Percentiles rank a stretch among this genome's conserved stretches.
phyloP scores from a whole-genome alignment of 768 basidiomycete genomes.

The Tylopilus cervinicoccineus region DNA sequence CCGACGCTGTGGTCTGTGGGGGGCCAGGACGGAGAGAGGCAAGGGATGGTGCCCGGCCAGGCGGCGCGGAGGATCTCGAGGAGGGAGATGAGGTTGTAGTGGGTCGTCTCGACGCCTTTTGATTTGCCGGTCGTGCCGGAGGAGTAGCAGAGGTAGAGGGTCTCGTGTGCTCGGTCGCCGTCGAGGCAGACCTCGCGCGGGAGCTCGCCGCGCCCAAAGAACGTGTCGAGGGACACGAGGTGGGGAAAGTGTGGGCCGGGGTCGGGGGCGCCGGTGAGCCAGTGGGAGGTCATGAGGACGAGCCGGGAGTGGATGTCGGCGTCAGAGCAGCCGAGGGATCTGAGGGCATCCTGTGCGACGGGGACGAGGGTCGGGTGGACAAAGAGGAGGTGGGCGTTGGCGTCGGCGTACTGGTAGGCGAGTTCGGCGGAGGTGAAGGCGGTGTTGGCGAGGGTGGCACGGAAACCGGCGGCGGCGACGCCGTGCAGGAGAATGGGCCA shows the following conservation, averaged over 20 bases:
- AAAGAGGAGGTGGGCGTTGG: constrained; percentile 59
- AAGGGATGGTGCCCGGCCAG: constrained; percentile 39
- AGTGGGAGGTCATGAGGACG: constrained; percentile 50
- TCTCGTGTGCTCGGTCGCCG: constrained; percentile 51
- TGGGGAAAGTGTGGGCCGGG: constrained; percentile 32
- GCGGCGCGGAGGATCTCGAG: constrained; percentile 45
- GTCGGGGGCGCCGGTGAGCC: constrained; percentile 36
- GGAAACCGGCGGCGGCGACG: constrained; percentile 60
- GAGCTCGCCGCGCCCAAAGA: constrained; percentile 50
- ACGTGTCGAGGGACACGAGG: constrained; percentile 40
- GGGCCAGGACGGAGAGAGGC: constrained; percentile 15
- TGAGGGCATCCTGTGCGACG: constrained; percentile 55
- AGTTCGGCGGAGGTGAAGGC: constrained; percentile 68
- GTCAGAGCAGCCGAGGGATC: constrained; percentile 41
- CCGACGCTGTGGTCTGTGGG: background rate
- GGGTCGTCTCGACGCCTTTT: constrained; percentile 70
- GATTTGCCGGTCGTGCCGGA: constrained; percentile 75
- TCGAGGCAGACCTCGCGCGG: constrained; percentile 52
- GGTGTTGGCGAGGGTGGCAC: constrained; percentile 71
- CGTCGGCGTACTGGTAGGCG: constrained; percentile 66
- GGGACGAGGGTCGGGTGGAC: constrained; percentile 58
- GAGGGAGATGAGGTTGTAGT: constrained; percentile 63
- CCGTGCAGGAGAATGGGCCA: constrained; percentile 46
- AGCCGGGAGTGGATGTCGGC: constrained; percentile 50
- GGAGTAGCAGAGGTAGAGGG: constrained; percentile 60